phyloP scores from a whole-genome alignment of 2,329 filamentous ascomycete species.

The Diaporthe sp. region DNA sequence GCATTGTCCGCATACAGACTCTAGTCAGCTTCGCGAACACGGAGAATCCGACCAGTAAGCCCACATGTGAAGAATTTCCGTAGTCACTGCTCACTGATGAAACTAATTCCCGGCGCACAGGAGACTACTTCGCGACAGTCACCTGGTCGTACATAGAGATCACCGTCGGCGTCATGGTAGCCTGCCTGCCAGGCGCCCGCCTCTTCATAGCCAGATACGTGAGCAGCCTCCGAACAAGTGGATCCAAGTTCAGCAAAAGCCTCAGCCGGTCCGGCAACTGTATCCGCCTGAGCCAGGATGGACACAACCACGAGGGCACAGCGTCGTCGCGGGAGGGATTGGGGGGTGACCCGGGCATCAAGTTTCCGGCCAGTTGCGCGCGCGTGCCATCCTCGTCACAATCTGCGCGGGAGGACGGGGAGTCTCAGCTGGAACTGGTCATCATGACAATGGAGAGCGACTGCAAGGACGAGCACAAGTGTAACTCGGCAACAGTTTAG shows the following conservation, averaged over 20 bases:
- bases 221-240: neutral
- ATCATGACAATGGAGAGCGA: neutral
- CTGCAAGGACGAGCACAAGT: neutral
- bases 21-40: slow-evolving; percentile 48
- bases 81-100: neutral
- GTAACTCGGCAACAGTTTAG: neutral
- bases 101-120: neutral
- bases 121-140: neutral
- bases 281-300: neutral
- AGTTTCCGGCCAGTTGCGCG: neutral
- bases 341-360: neutral
- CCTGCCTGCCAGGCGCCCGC: slow-evolving; percentile 18
- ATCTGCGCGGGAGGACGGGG: neutral
- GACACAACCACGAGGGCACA: neutral
- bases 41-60: slow-evolving; percentile 46
- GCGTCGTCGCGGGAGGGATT: too few relatives aligned
- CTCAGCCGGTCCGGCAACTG: slow-evolving; percentile 17
- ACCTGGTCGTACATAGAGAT: slow-evolving; percentile 22
- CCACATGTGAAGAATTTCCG: rapidly evolving
- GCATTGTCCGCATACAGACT: slow-evolving; percentile 49
- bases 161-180: slow-evolving; percentile 23
- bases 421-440: neutral
- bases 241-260: neutral
- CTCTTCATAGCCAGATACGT: slow-evolving; percentile 13
- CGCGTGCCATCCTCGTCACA: neutral